Evolutionary conservation across 2,329 filamentous ascomycete genomes (phyloP), one percentile per base, ranked within the genome.

Genomic region (Aspergillus alliaceus): DNA sequence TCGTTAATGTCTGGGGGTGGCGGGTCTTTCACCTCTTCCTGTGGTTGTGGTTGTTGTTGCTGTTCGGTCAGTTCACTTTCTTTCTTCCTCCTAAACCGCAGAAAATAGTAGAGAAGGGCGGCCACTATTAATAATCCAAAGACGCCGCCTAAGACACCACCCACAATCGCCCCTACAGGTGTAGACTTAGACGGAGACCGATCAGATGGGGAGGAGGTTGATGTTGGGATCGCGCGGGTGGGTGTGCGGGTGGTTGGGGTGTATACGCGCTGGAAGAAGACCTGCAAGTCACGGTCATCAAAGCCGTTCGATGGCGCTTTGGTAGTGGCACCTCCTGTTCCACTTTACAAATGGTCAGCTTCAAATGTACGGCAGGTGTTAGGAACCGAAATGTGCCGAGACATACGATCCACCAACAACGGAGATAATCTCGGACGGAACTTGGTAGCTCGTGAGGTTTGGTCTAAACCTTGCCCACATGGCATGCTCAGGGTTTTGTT

Each of bases 341-440:
- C 24, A 5, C 52, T 54, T 9, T 18, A 5, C 8, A 20, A 6
- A 11, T 31, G 3, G 25, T 47, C n/a, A 31, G 25, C 27, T 18
- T 47, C 27, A 46, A 20, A 46, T 12, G 25, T 46, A 14, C 15
- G 25, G 42, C 25, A n/a, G n/a, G n/a, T 7, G 44, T 12, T 18
- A 6, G n/a, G 14, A 31, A 12, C 3, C 12, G 22, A 15, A 15
- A 12, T 15, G 14, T 22, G 22, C 12, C 15, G 18, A 44, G 12
- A 54, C 52, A 4, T 54, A 54, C 52, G 42, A 49, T 49, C 52
- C 52, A 12, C 52, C 52, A n/a, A 54, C 20, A 4, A n/a, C 44
- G 3, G 52, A 54, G 15, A 54, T 40, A 14, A 54, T 40, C 31
- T 48, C 52, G 11, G 42, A 14, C 3, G 52, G 52, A 12, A 54